Evolutionary conservation across 2,329 filamentous ascomycete species (phyloP), one percentile per base, ranked within the genome.

Genomic region (Monilinia polystroma): DNA sequence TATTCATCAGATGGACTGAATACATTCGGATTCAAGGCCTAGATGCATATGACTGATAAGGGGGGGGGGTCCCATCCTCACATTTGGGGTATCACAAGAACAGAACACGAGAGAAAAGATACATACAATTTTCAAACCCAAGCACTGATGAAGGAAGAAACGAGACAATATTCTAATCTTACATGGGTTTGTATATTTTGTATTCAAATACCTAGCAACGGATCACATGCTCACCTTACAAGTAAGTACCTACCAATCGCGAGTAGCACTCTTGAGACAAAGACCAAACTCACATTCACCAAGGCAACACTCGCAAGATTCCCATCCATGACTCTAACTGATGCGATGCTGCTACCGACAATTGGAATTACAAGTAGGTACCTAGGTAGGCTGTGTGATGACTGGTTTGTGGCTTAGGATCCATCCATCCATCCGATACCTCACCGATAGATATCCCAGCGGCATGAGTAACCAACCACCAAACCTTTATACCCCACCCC

Each of bases 31-130:
- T 32, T 47, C 18, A 45, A 58, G 41, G 43, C 56, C 41, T n/a
- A 26, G 26, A 47, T 59, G 43, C 29, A 29, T 29, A 29, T 29
- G 29, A 47, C 43, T 20, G 43, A 47, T 47, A 18, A 18, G 43
- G 43, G 43, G 43, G 32, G n/a, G 43, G 43, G 43, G 32, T 47
- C 20, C 10, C 56, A 49, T 59, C 57, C 35, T 59, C 57, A 60
- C 43, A 51, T n/a, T 35, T 26, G 18, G 29, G 29, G 29, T 38
- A 60, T 60, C 57, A 60, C 57, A 35, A 38, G 57, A 60, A 60
- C 57, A 38, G 45, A 49, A 47, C 57, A 60, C 57, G 57, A 60
- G 57, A 51, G 57, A 38, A 49, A 35, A 38, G 57, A 60, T 45
- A 18, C 43, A 20, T 32, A 35, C 32, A 3, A 35, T 35, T 7